A percentile compares a stretch with the other conserved stretches of the same genome.
Evolutionary conservation across 2,329 filamentous ascomycete genomes (phyloP).

Genomic region (Fusarium ramigenum): DNA sequence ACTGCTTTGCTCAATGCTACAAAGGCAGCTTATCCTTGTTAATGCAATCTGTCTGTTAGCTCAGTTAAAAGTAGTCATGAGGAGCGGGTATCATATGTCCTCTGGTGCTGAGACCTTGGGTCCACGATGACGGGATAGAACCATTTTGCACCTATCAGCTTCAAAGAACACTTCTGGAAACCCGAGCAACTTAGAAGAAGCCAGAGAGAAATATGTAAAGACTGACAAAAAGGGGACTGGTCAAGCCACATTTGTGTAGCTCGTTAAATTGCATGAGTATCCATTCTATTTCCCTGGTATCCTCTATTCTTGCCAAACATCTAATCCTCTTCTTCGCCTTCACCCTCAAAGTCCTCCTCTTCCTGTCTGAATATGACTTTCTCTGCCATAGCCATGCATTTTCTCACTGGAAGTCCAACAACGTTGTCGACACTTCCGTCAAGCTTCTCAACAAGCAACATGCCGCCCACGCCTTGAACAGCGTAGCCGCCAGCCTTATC

Average conservation of each 20-base stretch:
- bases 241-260: neutral
- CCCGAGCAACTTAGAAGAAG: neutral
- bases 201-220: neutral
- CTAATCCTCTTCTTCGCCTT: constrained; percentile 53
- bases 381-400: constrained; percentile 83
- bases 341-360: constrained; percentile 65
- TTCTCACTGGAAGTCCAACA: constrained; percentile 84
- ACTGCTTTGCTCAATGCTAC: neutral
- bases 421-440: constrained; percentile 95
- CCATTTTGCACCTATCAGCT: neutral
- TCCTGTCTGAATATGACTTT: constrained; percentile 82
- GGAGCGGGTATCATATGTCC: neutral
- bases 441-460: constrained; percentile 88
- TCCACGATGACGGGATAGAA: neutral
- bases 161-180: neutral
- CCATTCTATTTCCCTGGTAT: neutral
- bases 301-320: neutral
- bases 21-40: neutral
- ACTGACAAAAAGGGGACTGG: neutral
- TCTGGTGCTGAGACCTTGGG: neutral
- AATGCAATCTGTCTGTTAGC: neutral
- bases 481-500: constrained; percentile 98
- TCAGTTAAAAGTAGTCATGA: neutral
- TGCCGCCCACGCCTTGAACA: constrained; percentile 86
- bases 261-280: neutral